Evolutionary conservation across 257 asterid species (phyloP), one percentile per base, ranked within the genome.

Genomic region (Solanum chilense): DNA sequence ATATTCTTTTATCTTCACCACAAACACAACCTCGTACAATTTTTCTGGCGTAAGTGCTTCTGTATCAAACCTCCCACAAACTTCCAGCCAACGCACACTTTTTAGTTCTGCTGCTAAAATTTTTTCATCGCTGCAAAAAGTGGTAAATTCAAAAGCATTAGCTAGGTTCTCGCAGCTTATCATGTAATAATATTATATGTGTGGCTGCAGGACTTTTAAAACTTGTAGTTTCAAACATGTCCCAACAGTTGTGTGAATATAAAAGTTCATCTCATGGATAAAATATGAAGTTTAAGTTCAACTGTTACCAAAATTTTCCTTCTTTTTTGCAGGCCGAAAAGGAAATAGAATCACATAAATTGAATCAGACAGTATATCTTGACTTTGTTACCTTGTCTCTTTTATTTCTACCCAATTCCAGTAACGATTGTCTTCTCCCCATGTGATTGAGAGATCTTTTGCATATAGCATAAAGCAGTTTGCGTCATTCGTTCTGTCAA

Each of bases 1-100:
- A 69, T 92, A 86, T 86, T 94, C 95, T 81, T 91, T 91, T 31
- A 96, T 62, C 93, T 89, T 91, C 87, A 92, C 90, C 12, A 93
- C 85, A 78, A 95, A 93, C 66, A 87, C 88, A 85, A 93, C 92
- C 89, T 93, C 92, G 27, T 96, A 94, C 27, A 27, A 37, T 49
- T 88, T 86, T 89, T 85, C 93, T 33, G 96, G 96, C 52, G 97
- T 88, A 83, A 94, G 95, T 69, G 93, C 87, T 80, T 89, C 86
- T 41, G 91, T 90, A 45, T 94, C 90, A 87, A 94, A 92, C 91
- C 84, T 92, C 74, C 97, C 97, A 60, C 91, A 97, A 84, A 94
- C 90, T 91, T 96, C 96, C 84, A 94, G 94, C 98, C 98, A 94
- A 91, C 96, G 91, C 77, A 96, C 98, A 20, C 82, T 84, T 56